Percentiles rank a stretch among this genome's conserved stretches.
Evolutionary conservation across 2,329 filamentous ascomycete genomes (phyloP).

Genomic region (Clarireedia monteithiana): DNA sequence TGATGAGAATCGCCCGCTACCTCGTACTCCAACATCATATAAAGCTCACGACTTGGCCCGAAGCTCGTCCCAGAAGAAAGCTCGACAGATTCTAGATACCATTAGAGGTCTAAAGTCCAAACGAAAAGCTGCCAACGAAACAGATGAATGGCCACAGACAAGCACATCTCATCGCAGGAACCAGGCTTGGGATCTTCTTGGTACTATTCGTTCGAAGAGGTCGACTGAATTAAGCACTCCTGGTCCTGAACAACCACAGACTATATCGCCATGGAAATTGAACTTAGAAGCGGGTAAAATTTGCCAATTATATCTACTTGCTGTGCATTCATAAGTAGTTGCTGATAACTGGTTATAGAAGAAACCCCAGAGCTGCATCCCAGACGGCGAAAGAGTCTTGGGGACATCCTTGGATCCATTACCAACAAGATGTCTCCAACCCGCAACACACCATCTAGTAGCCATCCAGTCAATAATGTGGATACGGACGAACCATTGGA

Average conservation of each 20-base stretch:
- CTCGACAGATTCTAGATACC: slow-evolving; percentile 3
- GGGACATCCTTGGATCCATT: slow-evolving; percentile 20
- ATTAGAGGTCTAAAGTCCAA: slow-evolving; percentile 5
- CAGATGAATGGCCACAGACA: not conserved
- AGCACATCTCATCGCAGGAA: slow-evolving; percentile 8
- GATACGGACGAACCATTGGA: not conserved
- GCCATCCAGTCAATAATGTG: not conserved
- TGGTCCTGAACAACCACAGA: slow-evolving; percentile 4
- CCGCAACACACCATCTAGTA: not conserved
- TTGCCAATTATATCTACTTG: not conserved
- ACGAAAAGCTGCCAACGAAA: not conserved
- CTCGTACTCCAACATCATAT: not conserved
- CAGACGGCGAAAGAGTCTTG: slow-evolving; percentile 20
- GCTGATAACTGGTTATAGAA: not conserved
- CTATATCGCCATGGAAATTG: slow-evolving; percentile 10
- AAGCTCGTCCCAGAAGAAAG: slow-evolving; percentile 8
- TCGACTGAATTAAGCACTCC: not conserved
- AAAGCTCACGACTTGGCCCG: slow-evolving; percentile 1
- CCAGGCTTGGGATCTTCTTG: slow-evolving; percentile 15
- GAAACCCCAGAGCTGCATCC: not conserved
- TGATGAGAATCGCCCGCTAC: not conserved
- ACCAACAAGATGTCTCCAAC: slow-evolving; percentile 13
- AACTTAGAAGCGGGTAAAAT: not conserved
- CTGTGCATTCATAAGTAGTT: not conserved
- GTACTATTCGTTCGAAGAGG: not conserved